A percentile compares a stretch with the other conserved stretches of the same genome.
These are phyloP conservation scores for Earliella scabrosa DNA, from an alignment of 1,284 basidiomycete genomes.

Conservation along the genomic window DNA sequence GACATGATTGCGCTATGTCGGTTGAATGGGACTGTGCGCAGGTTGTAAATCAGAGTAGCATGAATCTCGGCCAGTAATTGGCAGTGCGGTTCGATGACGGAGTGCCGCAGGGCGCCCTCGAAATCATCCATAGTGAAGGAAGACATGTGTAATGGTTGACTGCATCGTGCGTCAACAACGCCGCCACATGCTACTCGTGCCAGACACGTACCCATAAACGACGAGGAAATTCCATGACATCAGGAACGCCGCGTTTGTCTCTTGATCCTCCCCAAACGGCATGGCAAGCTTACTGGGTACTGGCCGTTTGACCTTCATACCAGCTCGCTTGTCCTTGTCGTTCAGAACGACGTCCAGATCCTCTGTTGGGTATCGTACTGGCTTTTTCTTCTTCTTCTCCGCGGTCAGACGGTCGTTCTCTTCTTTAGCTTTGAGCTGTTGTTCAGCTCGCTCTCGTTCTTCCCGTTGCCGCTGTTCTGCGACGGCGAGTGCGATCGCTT, in stretches of 20 bases:
- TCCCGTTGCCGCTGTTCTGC: constrained; percentile 72
- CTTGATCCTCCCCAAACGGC: constrained; percentile 75
- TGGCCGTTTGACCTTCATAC: constrained; percentile 73
- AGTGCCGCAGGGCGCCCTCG: constrained; percentile 86
- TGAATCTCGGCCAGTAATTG: constrained; percentile 88
- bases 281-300: constrained; percentile 63
- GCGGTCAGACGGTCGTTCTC: constrained; percentile 71
- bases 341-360: constrained; percentile 81
- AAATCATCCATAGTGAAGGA: constrained; percentile 94
- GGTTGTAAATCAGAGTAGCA: constrained; percentile 85
- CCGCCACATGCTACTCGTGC: not conserved
- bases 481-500: constrained; percentile 35
- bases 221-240: constrained; percentile 93
- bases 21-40: constrained; percentile 77
- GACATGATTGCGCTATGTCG: constrained; percentile 75
- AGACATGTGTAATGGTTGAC: constrained; percentile 89
- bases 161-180: constrained; percentile 35
- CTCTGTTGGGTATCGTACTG: constrained; percentile 84
- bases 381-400: constrained; percentile 88
- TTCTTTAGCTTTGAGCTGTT: constrained; percentile 67
- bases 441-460: constrained; percentile 67
- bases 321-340: constrained; percentile 80
- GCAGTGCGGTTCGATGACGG: constrained; percentile 71
- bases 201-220: constrained; percentile 80
- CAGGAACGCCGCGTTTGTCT: constrained; percentile 84